Evolutionary conservation across 2,329 filamentous ascomycete genomes (phyloP), one percentile per base, ranked within the genome.

Genomic region (Mariannaea elegans): DNA sequence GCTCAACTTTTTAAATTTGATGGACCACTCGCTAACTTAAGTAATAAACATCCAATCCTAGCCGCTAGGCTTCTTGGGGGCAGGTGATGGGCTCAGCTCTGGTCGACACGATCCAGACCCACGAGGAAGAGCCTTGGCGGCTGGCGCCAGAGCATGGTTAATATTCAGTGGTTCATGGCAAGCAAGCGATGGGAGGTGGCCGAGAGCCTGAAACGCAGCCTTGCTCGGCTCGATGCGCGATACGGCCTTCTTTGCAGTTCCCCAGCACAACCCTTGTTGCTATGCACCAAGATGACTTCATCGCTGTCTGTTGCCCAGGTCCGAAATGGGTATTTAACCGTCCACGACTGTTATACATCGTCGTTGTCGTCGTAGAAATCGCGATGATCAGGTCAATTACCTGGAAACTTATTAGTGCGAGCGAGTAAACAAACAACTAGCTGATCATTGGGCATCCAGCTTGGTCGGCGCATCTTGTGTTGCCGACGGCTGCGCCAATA

Each of bases 51-150:
- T 21, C 42, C 18, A 23, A 56, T 50, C 58, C 59, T 69, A 67
- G 67, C 65, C 59, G 59, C 34, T 34, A 38, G 16, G 48, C 41
- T 51, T 23, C n/a, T n/a, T n/a, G n/a, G n/a, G n/a, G n/a, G n/a
- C n/a, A n/a, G 27, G 27, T 7, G 27, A 31, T 31, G 27, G 27
- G 12, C 12, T 31, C 27, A 31, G 27, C 27, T 31, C 7, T 31
- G 27, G 27, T 31, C 12, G 27, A n/a, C 53, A 55, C 32, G 14
- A 38, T 8, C 32, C 12, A 10, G 27, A 31, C 12, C 7, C 27
- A 31, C 27, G 42, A 24, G n/a, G n/a, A 44, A 24, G 23, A 31
- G 23, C 47, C 10, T 39, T 39, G 42, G 23, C 34, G 9, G 39
- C 24, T 38, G 48, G 39, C 29, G 23, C 16, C 3, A 21, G 45